Percentiles rank a stretch among this genome's conserved stretches.
These are phyloP conservation scores for Eucalyptus tenuipes DNA, from an alignment of 345 rosid species.

Conservation along the genomic window DNA sequence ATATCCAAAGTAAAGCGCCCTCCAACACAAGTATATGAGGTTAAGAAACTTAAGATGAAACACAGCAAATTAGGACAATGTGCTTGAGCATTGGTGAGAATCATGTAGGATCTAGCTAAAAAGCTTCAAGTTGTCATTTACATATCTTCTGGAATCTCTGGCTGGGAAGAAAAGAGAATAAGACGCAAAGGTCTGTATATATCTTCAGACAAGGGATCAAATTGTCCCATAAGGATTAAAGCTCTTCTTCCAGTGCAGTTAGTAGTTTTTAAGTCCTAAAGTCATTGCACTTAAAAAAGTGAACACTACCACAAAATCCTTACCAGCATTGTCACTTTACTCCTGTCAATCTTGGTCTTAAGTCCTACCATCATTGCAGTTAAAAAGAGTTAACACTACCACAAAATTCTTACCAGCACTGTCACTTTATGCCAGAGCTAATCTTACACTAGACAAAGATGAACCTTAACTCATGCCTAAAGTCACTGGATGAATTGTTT, in stretches of 20 bases:
- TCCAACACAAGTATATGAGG: neutral
- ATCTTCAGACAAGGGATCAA: neutral
- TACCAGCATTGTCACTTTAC: neutral
- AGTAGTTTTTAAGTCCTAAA: neutral
- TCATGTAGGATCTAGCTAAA: neutral
- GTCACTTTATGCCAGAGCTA: neutral
- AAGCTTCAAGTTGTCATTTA: neutral
- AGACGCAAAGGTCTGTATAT: neutral
- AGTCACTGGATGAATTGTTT: neutral
- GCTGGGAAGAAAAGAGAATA: neutral
- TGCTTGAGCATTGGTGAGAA: neutral
- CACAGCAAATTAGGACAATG: neutral
- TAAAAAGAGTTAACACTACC: neutral
- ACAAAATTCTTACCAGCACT: neutral
- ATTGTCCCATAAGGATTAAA: neutral
- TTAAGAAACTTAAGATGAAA: neutral
- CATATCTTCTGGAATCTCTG: neutral
- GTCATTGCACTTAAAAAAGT: neutral
- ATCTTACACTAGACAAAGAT: neutral
- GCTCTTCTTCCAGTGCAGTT: neutral
- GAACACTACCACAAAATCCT: neutral
- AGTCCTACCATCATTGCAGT: neutral
- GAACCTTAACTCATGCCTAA: neutral
- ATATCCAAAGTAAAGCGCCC: neutral
- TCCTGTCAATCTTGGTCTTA: neutral